Evolutionary conservation across 2,329 filamentous ascomycete species (phyloP).

Genomic region (Escovopsis sp.): DNA sequence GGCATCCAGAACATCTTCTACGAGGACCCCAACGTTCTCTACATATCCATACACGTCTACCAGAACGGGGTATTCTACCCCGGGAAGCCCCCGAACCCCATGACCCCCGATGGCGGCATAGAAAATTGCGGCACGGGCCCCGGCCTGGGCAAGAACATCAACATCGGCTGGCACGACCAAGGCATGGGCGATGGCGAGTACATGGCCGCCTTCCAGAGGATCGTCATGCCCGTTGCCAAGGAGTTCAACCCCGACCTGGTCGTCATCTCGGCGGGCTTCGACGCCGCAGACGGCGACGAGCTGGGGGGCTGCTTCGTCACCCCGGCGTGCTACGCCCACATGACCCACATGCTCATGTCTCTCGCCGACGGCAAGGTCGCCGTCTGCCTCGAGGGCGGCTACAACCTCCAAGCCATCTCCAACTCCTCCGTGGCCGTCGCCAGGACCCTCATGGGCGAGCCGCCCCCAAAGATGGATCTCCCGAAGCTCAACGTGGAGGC

Average conservation of each 20-base stretch:
- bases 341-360: conserved; percentile 99
- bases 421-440: conserved; percentile 85
- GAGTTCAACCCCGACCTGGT: conserved; percentile 93
- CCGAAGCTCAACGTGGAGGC: conserved; percentile 44
- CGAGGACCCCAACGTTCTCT: conserved; percentile 83
- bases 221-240: conserved; percentile 89
- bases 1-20: conserved; percentile 96
- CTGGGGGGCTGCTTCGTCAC: conserved; percentile 87
- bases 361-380: conserved; percentile 78
- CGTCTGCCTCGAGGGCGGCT: conserved; percentile 89
- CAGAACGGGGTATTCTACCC: conserved; percentile 78
- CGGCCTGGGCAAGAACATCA: conserved; percentile 48
- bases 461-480: conserved; percentile 49
- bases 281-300: conserved; percentile 86
- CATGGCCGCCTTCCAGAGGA: conserved; percentile 86
- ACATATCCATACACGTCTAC: conserved; percentile 89
- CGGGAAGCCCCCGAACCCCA: conserved; percentile 41
- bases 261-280: conserved; percentile 90
- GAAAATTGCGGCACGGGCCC: conserved; percentile 41
- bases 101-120: conserved; percentile 45
- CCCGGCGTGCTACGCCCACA: conserved; percentile 84
- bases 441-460: conserved; percentile 87
- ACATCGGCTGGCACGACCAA: conserved; percentile 52
- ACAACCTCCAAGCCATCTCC: conserved; percentile 87
- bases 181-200: conserved; percentile 96